phyloP scores from a whole-genome alignment of 1,284 basidiomycete species.

The Wallemia mellicola region DNA sequence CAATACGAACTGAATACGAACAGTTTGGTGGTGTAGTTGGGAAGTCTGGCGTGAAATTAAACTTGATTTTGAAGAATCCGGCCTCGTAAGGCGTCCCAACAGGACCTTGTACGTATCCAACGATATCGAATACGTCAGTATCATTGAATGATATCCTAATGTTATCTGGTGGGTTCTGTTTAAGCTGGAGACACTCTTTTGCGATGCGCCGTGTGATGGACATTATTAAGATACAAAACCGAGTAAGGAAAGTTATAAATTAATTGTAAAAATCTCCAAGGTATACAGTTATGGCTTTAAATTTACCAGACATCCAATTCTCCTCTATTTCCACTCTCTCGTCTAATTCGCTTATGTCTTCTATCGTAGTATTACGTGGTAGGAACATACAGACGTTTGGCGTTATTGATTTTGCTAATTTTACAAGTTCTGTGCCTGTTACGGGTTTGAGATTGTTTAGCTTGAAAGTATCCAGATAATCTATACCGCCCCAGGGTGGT shows the following conservation, averaged over 20 bases:
- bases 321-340: conserved; percentile 53
- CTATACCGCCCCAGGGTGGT: conserved; percentile 71
- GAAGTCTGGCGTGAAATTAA: conserved; percentile 57
- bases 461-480: conserved; percentile 19
- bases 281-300: conserved; percentile 30
- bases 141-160: conserved; percentile 54
- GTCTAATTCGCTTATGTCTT: conserved; percentile 33
- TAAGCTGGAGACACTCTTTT: conserved; percentile 48
- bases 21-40: conserved; percentile 74
- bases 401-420: conserved; percentile 27
- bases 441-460: conserved; percentile 46
- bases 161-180: conserved; percentile 52
- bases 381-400: conserved; percentile 40
- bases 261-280: conserved; percentile 14
- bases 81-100: conserved; percentile 73
- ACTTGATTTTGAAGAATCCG: conserved; percentile 63
- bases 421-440: conserved; percentile 39
- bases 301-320: conserved; percentile 55
- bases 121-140: conserved; percentile 25
- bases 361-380: conserved; percentile 47
- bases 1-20: conserved; percentile 12
- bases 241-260: neutral
- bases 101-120: conserved; percentile 17
- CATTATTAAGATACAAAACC: neutral
- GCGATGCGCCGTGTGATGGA: conserved; percentile 25